These are phyloP conservation scores for Colletotrichum tanaceti DNA, from an alignment of 2,329 filamentous ascomycete species.

Conservation along the genomic window DNA sequence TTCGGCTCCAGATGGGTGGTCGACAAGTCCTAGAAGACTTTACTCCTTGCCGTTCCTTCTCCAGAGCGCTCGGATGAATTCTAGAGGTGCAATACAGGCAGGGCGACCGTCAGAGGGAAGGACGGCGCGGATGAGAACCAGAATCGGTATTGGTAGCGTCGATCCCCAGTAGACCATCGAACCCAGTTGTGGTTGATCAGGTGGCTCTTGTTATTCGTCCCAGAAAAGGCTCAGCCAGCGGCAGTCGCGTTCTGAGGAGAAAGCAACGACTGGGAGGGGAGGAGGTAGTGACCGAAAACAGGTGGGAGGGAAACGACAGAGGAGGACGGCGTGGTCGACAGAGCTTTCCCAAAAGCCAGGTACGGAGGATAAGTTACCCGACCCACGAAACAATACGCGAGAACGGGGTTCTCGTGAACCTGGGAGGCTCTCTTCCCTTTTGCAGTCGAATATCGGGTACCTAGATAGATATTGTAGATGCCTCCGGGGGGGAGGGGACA, in stretches of 20 bases:
- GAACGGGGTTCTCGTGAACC: background rate
- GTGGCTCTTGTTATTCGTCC: constrained; percentile 11
- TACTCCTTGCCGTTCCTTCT: constrained; percentile 18
- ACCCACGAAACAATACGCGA: background rate
- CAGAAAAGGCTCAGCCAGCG: constrained; percentile 12
- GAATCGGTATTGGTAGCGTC: constrained; percentile 36
- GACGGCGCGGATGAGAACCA: constrained; percentile 15
- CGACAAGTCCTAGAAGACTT: constrained; percentile 25
- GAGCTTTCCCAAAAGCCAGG: background rate
- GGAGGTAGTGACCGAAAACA: constrained; percentile 1
- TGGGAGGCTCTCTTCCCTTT: background rate
- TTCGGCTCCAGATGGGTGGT: constrained; percentile 1
- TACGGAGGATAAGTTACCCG: background rate
- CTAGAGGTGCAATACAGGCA: constrained; percentile 16
- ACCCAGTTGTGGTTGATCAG: constrained; percentile 17
- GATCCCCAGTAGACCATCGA: constrained; percentile 19
- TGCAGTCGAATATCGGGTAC: constrained; percentile 12
- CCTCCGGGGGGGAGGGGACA: background rate
- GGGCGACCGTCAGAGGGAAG: constrained; percentile 8
- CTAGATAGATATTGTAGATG: background rate
- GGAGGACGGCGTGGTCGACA: background rate
- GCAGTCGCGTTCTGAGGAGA: background rate
- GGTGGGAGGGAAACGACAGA: constrained; percentile 2
- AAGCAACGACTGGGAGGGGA: background rate
- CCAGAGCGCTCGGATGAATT: background rate